phyloP scores from a whole-genome alignment of 768 basidiomycete species.

The Psilocybe cubensis region DNA sequence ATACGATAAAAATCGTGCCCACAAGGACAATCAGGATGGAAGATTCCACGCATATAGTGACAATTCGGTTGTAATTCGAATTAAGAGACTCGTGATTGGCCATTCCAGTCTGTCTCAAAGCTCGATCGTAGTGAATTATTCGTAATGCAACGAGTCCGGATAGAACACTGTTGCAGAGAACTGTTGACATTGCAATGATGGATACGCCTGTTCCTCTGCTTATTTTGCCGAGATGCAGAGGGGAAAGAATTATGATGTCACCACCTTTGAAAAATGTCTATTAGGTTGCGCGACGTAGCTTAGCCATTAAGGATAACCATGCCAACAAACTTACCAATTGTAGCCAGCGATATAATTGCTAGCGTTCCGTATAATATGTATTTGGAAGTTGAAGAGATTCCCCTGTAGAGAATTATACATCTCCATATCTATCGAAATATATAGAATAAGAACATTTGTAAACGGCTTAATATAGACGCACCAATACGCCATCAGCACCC shows the following conservation, averaged over 20 bases:
- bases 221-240: neutral
- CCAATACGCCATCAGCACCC: constrained; percentile 8
- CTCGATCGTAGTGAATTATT: neutral
- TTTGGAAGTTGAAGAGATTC: neutral
- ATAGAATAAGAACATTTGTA: neutral
- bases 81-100: neutral
- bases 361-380: neutral
- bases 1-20: neutral
- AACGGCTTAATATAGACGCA: neutral
- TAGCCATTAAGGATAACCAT: too few species aligned
- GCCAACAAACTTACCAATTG: neutral
- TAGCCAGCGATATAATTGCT: neutral
- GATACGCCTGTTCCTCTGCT: neutral
- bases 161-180: neutral
- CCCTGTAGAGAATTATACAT: constrained; percentile 2
- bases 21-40: constrained; percentile 1
- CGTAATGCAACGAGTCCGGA: neutral
- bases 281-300: too few species aligned
- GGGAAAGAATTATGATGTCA: neutral
- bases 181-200: neutral
- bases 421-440: constrained; percentile 3
- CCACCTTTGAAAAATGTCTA: neutral
- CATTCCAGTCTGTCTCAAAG: neutral
- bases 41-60: constrained; percentile 5
- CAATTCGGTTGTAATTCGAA: neutral